Evolutionary conservation across 164 flowering plant species (phyloP), one percentile per base, ranked within the genome.

Genomic region (Macadamia tetraphylla): DNA sequence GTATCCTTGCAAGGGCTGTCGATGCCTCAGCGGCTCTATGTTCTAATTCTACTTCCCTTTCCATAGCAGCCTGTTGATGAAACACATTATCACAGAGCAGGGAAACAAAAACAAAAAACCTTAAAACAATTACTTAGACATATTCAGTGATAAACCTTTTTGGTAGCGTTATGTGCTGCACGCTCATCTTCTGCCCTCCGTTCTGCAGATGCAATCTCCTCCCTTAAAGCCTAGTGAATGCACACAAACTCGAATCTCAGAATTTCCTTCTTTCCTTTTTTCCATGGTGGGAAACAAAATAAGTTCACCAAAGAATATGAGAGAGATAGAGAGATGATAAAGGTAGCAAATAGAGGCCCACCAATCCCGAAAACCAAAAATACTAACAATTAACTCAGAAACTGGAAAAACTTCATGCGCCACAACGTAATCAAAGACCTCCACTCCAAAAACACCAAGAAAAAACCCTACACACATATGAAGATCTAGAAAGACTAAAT

Each of bases 101-200:
- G 40, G 61, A 64, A 66, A 58, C 9, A 67, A 9, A 67, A 57
- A 29, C 61, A 3, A 58, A 67, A 64, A 32, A n/a, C 43, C 6
- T 52, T 6, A 13, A 75, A 29, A 44, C 9, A 49, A 40, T 61
- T 43, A 30, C 71, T 17, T n/a, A 11, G 65, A 53, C 9, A 51
- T n/a, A 9, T 67, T 29, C 23, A 44, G 59, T 51, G n/a, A 59
- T 31, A 64, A 66, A 95, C 99, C 99, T 81, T 84, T 79, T 95
- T 95, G 62, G 90, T 88, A 69, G 98, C 88, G 83, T 85, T 88
- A 73, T 95, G 99, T 70, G 99, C 92, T 64, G 89, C 79, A 81
- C 83, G 97, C 81, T 95, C 99, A 77, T 90, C 97, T 75, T 92
- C 98, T 58, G 93, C 90, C 73, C 93, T 84, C 64, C 97, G 84